Percentiles rank a stretch among this genome's conserved stretches.
Evolutionary conservation across 2,329 filamentous ascomycete species (phyloP).

Genomic region (Setomelanomma holmii): DNA sequence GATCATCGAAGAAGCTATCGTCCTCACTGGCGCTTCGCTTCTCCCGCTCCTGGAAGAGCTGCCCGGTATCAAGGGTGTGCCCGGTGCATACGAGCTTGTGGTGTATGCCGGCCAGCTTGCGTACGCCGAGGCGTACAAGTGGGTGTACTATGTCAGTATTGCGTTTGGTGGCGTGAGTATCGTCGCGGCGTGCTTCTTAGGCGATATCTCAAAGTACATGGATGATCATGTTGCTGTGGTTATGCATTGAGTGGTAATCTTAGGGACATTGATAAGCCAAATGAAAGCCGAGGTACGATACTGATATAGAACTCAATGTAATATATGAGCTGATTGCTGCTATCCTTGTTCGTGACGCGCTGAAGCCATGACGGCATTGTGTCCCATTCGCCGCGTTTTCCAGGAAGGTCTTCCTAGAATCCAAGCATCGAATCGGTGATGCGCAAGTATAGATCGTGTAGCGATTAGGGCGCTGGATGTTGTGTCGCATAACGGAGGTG

Average conservation of each 20-base stretch:
- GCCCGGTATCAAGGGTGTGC: constrained; percentile 56
- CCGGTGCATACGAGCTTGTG: constrained; percentile 44
- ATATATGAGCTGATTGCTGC: too few relatives aligned
- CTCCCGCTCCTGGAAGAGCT: constrained; percentile 55
- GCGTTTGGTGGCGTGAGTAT: constrained; percentile 66
- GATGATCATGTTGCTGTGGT: constrained; percentile 32
- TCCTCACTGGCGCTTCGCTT: constrained; percentile 54
- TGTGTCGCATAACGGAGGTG: too few relatives aligned
- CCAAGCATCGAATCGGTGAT: too few relatives aligned
- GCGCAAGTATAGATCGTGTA: too few relatives aligned
- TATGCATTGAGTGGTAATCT: constrained; percentile 9
- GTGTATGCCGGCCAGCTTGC: constrained; percentile 64
- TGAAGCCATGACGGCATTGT: too few relatives aligned
- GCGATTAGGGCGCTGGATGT: too few relatives aligned
- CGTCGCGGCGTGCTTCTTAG: constrained; percentile 64
- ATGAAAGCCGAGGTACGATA: too few relatives aligned
- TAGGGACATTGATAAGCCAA: neutral
- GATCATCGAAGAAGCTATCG: constrained; percentile 57
- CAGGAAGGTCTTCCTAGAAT: too few relatives aligned
- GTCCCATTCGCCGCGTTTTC: too few relatives aligned
- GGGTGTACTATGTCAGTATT: constrained; percentile 68
- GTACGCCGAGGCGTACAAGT: constrained; percentile 66
- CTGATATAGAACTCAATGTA: too few relatives aligned
- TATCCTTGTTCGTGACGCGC: too few relatives aligned
- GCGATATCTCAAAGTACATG: constrained; percentile 58